phyloP scores from a whole-genome alignment of 139 green algal genomes.

The Raphidocelis subcapitata region DNA sequence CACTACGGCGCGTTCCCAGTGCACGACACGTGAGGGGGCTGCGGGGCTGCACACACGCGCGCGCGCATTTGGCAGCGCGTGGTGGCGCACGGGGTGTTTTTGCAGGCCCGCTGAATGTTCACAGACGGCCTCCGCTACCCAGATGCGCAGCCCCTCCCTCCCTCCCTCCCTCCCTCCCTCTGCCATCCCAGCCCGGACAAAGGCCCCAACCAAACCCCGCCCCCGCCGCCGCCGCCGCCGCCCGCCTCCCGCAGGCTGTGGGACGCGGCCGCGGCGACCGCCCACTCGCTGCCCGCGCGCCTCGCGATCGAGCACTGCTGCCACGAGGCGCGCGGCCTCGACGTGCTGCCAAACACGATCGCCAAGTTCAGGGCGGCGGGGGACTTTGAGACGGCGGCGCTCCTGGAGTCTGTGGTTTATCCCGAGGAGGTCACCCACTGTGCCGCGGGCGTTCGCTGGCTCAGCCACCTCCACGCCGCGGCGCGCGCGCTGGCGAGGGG shows the following conservation, averaged over 20 bases:
- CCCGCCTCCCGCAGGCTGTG: slow-evolving; percentile 52
- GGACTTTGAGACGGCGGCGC: slow-evolving; percentile 59
- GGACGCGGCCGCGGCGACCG: slow-evolving; percentile 75
- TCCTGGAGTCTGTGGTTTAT: slow-evolving; percentile 51
- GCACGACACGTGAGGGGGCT: slow-evolving; percentile 77
- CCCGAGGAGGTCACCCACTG: slow-evolving; percentile 92
- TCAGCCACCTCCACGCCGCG: slow-evolving; percentile 62
- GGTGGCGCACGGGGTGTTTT: too few relatives aligned
- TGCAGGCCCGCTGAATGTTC: too few relatives aligned
- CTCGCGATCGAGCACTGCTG: slow-evolving; percentile 92
- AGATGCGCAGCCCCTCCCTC: too few relatives aligned
- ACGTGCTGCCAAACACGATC: slow-evolving; percentile 90
- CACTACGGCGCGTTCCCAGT: slow-evolving; percentile 79
- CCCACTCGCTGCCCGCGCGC: slow-evolving; percentile 65
- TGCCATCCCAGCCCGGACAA: too few relatives aligned
- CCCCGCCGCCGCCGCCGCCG: too few relatives aligned
- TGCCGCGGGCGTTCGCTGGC: slow-evolving; percentile 82
- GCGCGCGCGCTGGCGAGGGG: slow-evolving; percentile 14
- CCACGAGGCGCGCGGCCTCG: slow-evolving; percentile 86
- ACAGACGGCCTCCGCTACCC: too few relatives aligned
- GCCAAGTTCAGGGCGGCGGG: slow-evolving; percentile 67
- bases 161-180: too few relatives aligned
- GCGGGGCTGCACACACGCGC: too few relatives aligned
- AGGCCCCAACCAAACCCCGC: too few relatives aligned
- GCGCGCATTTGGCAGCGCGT: too few relatives aligned